phyloP scores from a whole-genome alignment of 805 yeast species.

The Yamadazyma akitaensis region DNA sequence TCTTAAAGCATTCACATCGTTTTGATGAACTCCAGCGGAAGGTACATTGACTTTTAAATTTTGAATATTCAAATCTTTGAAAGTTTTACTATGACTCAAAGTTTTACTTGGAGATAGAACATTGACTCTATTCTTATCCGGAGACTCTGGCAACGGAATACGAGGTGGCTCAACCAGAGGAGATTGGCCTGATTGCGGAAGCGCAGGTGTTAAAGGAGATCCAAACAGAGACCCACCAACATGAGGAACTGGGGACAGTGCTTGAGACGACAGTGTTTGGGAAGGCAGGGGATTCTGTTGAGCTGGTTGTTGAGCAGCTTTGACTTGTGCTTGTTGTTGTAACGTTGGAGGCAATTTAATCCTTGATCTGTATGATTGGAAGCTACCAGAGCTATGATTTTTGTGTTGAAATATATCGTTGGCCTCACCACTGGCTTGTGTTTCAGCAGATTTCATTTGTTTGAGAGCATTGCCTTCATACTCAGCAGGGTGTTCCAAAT shows the following conservation, averaged over 20 bases:
- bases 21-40: background rate
- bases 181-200: background rate
- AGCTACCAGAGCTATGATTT: constrained; percentile 22
- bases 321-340: constrained; percentile 15
- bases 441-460: constrained; percentile 5
- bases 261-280: background rate
- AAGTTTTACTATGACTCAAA: constrained; percentile 12
- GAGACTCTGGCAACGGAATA: constrained; percentile 12
- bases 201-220: background rate
- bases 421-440: constrained; percentile 1
- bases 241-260: constrained; percentile 3
- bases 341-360: constrained; percentile 31
- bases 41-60: constrained; percentile 7
- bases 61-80: constrained; percentile 11
- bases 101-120: constrained; percentile 8
- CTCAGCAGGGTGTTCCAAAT: background rate
- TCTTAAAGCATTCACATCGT: constrained; percentile 1
- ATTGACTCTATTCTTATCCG: constrained; percentile 9
- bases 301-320: constrained; percentile 2
- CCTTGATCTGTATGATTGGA: constrained; percentile 28
- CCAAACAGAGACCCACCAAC: background rate
- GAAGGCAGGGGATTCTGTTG: background rate
- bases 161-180: constrained; percentile 11
- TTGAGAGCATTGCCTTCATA: background rate
- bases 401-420: constrained; percentile 13